Conservation (phyloP, 306 rosid genomes). For the Cicer yamashitae region DNA sequence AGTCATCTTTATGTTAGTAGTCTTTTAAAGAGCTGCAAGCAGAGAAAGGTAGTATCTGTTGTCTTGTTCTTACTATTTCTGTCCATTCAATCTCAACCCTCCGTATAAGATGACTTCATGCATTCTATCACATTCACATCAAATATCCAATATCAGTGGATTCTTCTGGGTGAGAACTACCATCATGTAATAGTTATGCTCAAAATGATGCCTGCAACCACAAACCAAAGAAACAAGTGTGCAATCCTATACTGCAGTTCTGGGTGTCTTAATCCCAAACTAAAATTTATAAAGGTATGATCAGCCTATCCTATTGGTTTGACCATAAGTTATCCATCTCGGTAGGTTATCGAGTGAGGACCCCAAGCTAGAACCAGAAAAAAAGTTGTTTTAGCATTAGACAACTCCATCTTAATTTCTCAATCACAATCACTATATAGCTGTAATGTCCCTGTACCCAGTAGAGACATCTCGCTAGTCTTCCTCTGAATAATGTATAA, state of each 20-base stretch:
- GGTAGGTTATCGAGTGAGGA: not conserved
- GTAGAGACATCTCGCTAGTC: slow-evolving; percentile 20
- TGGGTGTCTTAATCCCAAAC: not conserved
- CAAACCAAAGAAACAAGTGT: slow-evolving; percentile 3
- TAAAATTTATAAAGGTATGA: slow-evolving; percentile 6
- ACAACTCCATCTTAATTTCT: slow-evolving; percentile 27
- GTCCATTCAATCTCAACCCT: slow-evolving; percentile 28
- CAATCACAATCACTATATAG: not conserved
- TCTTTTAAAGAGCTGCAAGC: slow-evolving; percentile 19
- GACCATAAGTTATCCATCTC: slow-evolving; percentile 17
- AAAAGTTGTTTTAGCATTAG: not conserved
- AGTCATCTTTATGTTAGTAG: slow-evolving; percentile 23
- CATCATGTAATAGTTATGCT: slow-evolving; percentile 14
- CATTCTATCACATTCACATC: slow-evolving; percentile 25
- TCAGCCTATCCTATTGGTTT: slow-evolving; percentile 14
- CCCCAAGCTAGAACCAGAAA: not conserved
- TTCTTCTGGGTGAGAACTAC: slow-evolving; percentile 18
- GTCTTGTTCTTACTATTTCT: slow-evolving; percentile 7
- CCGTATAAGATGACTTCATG: slow-evolving; percentile 30
- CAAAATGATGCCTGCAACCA: slow-evolving; percentile 37
- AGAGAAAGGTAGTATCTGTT: slow-evolving; percentile 9
- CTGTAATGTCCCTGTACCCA: not conserved
- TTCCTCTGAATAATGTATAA: not conserved
- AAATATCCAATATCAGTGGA: slow-evolving; percentile 25
- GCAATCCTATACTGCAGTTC: slow-evolving; percentile 10